These are phyloP conservation scores for Coleophoma cylindrospora DNA, from an alignment of 2,329 filamentous ascomycete genomes.

Conservation along the genomic window DNA sequence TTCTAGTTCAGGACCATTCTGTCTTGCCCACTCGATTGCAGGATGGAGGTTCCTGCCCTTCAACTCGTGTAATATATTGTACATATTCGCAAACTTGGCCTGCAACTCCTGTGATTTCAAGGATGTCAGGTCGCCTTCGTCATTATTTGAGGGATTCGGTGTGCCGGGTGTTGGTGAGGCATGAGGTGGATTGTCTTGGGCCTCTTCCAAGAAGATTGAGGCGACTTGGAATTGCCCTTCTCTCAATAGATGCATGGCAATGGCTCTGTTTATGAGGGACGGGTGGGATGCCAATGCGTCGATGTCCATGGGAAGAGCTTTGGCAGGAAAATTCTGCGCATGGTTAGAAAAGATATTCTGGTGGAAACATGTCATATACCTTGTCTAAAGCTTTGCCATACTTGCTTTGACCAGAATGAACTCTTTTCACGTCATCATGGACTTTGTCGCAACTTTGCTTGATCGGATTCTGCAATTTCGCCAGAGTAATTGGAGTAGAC, in stretches of 20 bases:
- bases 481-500: slow-evolving; percentile 67
- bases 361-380: slow-evolving; percentile 36
- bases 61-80: slow-evolving; percentile 76
- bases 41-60: slow-evolving; percentile 70
- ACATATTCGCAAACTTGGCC: slow-evolving; percentile 82
- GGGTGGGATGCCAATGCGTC: slow-evolving; percentile 75
- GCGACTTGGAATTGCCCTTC: slow-evolving; percentile 92
- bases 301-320: slow-evolving; percentile 70
- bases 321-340: slow-evolving; percentile 30
- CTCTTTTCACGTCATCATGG: slow-evolving; percentile 75
- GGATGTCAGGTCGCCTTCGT: slow-evolving; percentile 41
- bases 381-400: slow-evolving; percentile 84
- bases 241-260: slow-evolving; percentile 92
- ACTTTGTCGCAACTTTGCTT: slow-evolving; percentile 77
- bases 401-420: slow-evolving; percentile 75
- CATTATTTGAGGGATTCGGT: slow-evolving; percentile 26
- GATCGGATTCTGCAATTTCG: slow-evolving; percentile 80
- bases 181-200: slow-evolving; percentile 38
- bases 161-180: slow-evolving; percentile 26
- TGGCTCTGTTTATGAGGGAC: slow-evolving; percentile 81
- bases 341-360: slow-evolving; percentile 4
- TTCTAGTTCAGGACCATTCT: slow-evolving; percentile 68
- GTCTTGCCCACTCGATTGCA: slow-evolving; percentile 81
- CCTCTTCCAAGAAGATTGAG: slow-evolving; percentile 76
- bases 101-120: slow-evolving; percentile 67